A percentile compares a stretch with the other conserved stretches of the same genome.
Evolutionary conservation across 2,329 filamentous ascomycete genomes (phyloP).

Genomic region (Diplodia corticola): DNA sequence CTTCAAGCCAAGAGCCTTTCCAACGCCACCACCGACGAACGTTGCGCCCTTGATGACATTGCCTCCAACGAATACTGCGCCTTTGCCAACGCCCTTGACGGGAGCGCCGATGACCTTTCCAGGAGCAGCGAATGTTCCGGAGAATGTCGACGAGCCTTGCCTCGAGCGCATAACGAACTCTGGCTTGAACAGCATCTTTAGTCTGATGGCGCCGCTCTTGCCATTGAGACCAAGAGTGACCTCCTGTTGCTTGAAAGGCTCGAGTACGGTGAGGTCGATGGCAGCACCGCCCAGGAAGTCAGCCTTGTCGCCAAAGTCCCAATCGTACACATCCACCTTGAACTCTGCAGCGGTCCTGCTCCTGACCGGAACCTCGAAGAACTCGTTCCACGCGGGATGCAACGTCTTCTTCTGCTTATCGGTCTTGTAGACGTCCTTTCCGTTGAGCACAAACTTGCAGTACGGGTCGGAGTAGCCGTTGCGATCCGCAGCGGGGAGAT

Average conservation of each 20-base stretch:
- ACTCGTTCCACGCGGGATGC: constrained; percentile 93
- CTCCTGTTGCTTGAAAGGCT: constrained; percentile 82
- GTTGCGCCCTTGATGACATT: constrained; percentile 86
- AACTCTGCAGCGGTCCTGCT: constrained; percentile 86
- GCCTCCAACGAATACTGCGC: constrained; percentile 69
- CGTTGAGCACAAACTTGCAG: constrained; percentile 90
- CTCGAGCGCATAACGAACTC: constrained; percentile 84
- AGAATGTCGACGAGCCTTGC: constrained; percentile 90
- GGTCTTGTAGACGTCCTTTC: constrained; percentile 88
- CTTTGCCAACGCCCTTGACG: constrained; percentile 86
- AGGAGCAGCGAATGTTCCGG: constrained; percentile 82
- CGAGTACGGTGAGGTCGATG: constrained; percentile 76
- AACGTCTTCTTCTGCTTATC: constrained; percentile 97
- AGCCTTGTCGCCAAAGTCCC: constrained; percentile 94
- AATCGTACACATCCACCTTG: constrained; percentile 82
- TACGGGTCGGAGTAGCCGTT: constrained; percentile 98
- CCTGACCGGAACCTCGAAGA: constrained; percentile 79
- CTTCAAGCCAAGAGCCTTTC: constrained; percentile 34
- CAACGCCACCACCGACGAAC: constrained; percentile 84
- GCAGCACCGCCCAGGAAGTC: constrained; percentile 79
- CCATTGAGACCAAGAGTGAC: constrained; percentile 76
- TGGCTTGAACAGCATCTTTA: constrained; percentile 89
- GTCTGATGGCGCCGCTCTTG: constrained; percentile 78
- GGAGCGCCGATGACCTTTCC: constrained; percentile 91
- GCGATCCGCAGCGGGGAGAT: constrained; percentile 89